Conservation (phyloP, 2,329 filamentous ascomycete genomes). For the Epicoccum nigrum region DNA sequence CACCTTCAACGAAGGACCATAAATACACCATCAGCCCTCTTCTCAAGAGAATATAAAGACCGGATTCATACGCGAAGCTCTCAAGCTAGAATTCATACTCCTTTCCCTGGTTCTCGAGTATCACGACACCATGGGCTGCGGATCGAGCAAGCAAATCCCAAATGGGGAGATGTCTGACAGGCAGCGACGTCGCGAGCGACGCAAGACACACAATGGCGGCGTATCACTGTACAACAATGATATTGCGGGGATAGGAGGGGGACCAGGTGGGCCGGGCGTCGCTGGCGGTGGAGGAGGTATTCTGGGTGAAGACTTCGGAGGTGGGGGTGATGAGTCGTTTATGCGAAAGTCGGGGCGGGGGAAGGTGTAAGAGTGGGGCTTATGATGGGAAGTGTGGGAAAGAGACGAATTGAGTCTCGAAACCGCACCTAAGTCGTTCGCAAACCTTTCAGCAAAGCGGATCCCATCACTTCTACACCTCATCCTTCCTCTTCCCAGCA, state of each 20-base stretch:
- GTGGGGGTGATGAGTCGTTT: background rate
- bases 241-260: constrained; percentile 1
- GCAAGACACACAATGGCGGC: constrained; percentile 5
- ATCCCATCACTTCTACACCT: too few species aligned
- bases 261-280: background rate
- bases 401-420: background rate
- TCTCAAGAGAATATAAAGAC: too few species aligned
- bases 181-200: background rate
- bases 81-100: too few species aligned
- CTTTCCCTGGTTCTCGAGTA: too few species aligned
- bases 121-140: background rate
- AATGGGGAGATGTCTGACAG: background rate
- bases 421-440: too few species aligned
- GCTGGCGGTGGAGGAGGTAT: background rate
- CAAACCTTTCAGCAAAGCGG: too few species aligned
- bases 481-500: too few species aligned
- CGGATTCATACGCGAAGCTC: too few species aligned
- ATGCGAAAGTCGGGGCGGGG: background rate
- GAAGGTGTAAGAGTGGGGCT: background rate
- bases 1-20: too few species aligned
- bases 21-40: too few species aligned
- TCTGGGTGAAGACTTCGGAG: background rate
- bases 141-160: background rate
- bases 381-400: background rate
- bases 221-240: constrained; percentile 1